Base-by-base conservation (phyloP, 306 rosid species). In the Oxytropis ochrocephala region DNA sequence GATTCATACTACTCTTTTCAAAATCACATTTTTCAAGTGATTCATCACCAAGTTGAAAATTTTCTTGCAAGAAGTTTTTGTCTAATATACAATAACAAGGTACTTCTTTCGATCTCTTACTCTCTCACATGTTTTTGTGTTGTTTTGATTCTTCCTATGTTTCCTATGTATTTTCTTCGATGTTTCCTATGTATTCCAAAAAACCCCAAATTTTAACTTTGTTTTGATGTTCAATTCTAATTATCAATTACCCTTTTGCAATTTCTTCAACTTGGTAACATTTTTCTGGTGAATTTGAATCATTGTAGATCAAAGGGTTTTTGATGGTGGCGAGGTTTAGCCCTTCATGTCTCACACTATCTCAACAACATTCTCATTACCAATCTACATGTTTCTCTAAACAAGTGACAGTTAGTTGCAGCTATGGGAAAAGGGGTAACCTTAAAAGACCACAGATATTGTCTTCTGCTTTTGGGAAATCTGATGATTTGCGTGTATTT, bases 401-500 rank as follows among this genome's bases (percentile, higher is more conserved):
- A 21, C 82, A 75, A 70, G 54, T 78, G 10, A 11, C 75, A 30
- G 48, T 76, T 11, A 49, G 79, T 0, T 49, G 75, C 75, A 81
- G 57, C 51, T 39, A 63, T 79, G 80, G 63, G 35, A 79, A 78
- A 75, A 85, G 67, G 70, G 27, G 49, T 62, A 73, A 76, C 64
- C 35, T 83, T 24, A 35, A n/a, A 52, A 81, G 90, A 75, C 75
- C 88, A 13, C 87, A 72, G 39, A 81, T 85, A 29, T 30, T 76
- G 55, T 78, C 91, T 71, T 83, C 86, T 43, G 69, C 70, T 46
- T 48, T 50, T 59, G 81, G 80, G 44, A 75, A 64, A 73, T 69
- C 30, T 73, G 75, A 19, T 56, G 89, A 92, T 47, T 65, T 75
- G 38, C 86, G 90, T 10, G 95, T 92, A 41, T 92, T 82, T 59